Evolutionary conservation across 2,329 filamentous ascomycete genomes (phyloP).

Genomic region (Periconia sp.): DNA sequence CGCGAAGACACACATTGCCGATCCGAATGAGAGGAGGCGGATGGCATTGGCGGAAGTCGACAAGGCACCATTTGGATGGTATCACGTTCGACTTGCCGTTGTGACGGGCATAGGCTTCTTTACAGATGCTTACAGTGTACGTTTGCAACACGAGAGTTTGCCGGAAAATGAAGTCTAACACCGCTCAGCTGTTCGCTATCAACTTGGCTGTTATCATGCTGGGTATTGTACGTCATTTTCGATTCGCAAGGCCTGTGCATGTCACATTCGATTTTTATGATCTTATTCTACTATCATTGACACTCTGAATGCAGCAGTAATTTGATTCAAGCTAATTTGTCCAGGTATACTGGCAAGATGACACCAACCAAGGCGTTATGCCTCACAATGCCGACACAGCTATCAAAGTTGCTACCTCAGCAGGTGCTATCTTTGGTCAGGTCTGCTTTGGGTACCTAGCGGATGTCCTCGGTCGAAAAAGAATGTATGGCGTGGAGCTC

Average conservation of each 20-base stretch:
- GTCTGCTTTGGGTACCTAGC: slow-evolving; percentile 72
- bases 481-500: slow-evolving; percentile 72
- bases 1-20: slow-evolving; percentile 29
- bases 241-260: neutral
- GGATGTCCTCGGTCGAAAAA: slow-evolving; percentile 78
- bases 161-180: slow-evolving; percentile 2
- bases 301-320: neutral
- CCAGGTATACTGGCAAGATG: slow-evolving; percentile 63
- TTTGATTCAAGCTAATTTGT: neutral
- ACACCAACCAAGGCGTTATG: slow-evolving; percentile 56
- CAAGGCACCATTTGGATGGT: slow-evolving; percentile 55
- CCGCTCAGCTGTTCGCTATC: slow-evolving; percentile 63
- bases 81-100: slow-evolving; percentile 77
- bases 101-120: slow-evolving; percentile 89
- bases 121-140: slow-evolving; percentile 72
- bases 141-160: neutral
- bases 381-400: slow-evolving; percentile 74
- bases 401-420: slow-evolving; percentile 84
- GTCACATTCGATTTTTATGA: neutral
- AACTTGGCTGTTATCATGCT: slow-evolving; percentile 64
- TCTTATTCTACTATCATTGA: neutral
- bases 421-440: slow-evolving; percentile 83
- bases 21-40: slow-evolving; percentile 44
- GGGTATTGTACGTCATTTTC: slow-evolving; percentile 73
- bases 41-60: slow-evolving; percentile 45